A percentile compares a stretch with the other conserved stretches of the same genome.
Evolutionary conservation across 805 yeast genomes (phyloP).

Genomic region (Candida taoyuanica): DNA sequence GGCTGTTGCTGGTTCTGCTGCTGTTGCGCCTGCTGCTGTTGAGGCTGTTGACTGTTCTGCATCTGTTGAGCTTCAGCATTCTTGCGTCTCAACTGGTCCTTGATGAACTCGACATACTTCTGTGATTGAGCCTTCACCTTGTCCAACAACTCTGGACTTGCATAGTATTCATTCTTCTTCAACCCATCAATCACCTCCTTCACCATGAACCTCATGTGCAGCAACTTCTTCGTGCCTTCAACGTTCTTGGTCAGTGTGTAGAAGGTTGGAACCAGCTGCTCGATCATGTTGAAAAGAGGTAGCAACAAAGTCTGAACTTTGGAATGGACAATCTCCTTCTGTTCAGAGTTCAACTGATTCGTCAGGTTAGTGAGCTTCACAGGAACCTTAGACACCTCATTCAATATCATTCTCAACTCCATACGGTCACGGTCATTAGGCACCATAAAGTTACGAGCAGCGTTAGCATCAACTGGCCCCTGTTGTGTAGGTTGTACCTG

Average conservation of each 20-base stretch:
- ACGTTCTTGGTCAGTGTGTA: constrained; percentile 69
- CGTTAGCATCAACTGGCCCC: constrained; percentile 2
- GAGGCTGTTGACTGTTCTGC: constrained; percentile 23
- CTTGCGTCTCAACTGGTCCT: constrained; percentile 47
- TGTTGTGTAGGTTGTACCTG: constrained; percentile 8
- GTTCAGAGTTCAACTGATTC: constrained; percentile 52
- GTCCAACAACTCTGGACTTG: constrained; percentile 67
- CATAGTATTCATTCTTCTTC: constrained; percentile 59
- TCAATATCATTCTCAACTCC: constrained; percentile 56
- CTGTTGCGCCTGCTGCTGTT: constrained; percentile 17
- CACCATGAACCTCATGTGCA: constrained; percentile 76
- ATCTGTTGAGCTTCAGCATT: constrained; percentile 25
- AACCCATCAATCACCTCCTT: constrained; percentile 70
- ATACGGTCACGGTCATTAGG: constrained; percentile 60
- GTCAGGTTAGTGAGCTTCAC: constrained; percentile 66
- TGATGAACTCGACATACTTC: constrained; percentile 69
- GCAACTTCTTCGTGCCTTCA: constrained; percentile 69
- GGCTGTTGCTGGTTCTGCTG: constrained; percentile 1
- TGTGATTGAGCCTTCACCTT: constrained; percentile 69
- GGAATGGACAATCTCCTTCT: constrained; percentile 56
- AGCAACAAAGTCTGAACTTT: constrained; percentile 47
- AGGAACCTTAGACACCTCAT: constrained; percentile 65
- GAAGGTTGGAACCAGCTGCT: constrained; percentile 73
- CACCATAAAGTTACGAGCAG: constrained; percentile 20
- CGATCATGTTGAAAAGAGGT: constrained; percentile 58